A percentile compares a stretch with the other conserved stretches of the same genome.
These are phyloP conservation scores for Pythium phragmitis DNA, from an alignment of 352 stramenopile species.

Conservation along the genomic window DNA sequence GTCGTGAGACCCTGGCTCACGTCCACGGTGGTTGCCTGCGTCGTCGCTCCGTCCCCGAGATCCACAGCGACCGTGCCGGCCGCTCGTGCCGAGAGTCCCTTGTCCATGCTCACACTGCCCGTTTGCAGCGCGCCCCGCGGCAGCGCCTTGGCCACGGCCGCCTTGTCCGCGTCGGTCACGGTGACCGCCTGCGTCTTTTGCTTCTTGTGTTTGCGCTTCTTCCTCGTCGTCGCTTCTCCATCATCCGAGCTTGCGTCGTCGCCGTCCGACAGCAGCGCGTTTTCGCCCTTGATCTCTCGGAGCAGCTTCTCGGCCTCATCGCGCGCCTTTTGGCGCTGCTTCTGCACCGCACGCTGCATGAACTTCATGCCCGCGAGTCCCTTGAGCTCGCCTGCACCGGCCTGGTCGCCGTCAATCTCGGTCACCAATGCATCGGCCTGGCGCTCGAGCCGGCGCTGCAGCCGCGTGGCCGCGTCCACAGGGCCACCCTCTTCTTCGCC, in stretches of 20 bases:
- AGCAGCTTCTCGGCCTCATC: constrained; percentile 93
- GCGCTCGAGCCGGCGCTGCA: constrained; percentile 65
- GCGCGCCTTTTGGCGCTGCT: constrained; percentile 91
- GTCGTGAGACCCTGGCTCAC: constrained; percentile 24
- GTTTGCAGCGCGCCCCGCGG: constrained; percentile 57
- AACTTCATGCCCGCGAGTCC: constrained; percentile 97
- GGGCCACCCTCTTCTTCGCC: constrained; percentile 36
- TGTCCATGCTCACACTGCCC: constrained; percentile 70
- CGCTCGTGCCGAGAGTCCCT: constrained; percentile 60
- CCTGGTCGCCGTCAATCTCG: constrained; percentile 69
- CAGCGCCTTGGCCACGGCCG: constrained; percentile 51
- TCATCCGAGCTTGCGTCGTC: constrained; percentile 51
- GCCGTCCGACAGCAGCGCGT: constrained; percentile 58
- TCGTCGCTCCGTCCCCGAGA: constrained; percentile 43
- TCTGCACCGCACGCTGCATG: constrained; percentile 97
- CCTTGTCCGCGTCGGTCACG: constrained; percentile 51
- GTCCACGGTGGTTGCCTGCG: constrained; percentile 24
- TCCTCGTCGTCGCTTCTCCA: constrained; percentile 22
- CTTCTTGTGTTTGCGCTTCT: constrained; percentile 27
- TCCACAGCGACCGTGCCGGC: constrained; percentile 68
- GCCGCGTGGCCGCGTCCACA: constrained; percentile 49
- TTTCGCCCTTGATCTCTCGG: constrained; percentile 90
- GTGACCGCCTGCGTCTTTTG: constrained; percentile 34
- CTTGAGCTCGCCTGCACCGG: constrained; percentile 49
- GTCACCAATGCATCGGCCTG: constrained; percentile 73